Base-by-base conservation (phyloP, 139 green algal species). In the Trebouxia sp. region DNA sequence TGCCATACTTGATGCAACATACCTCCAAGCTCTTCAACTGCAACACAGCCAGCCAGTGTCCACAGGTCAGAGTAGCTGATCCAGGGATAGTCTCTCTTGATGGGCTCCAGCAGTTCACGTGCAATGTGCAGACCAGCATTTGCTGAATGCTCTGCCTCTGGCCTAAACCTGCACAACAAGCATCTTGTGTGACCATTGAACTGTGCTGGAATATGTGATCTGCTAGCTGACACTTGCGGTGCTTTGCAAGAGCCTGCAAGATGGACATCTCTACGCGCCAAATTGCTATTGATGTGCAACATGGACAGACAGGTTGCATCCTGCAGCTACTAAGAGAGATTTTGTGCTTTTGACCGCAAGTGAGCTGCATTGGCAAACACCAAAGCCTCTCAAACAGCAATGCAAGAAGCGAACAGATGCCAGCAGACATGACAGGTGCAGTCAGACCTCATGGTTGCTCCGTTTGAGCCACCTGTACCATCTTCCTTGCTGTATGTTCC, bases 401-500 rank as follows among this genome's bases (percentile, higher is more conserved):
- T n/a, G n/a, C n/a, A n/a, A n/a, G n/a, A n/a, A n/a, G n/a, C n/a
- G n/a, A n/a, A n/a, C n/a, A n/a, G n/a, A n/a, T n/a, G n/a, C 35
- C 43, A 48, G 35, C 35, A 76, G 3, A 47, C 2, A 76, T n/a
- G 32, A 26, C 35, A 5, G 38, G 32, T n/a, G 45, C 35, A 26
- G 35, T 14, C 81, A 35, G 79, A 94, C 84, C 95, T 83, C 92
- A 98, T 98, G 80, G 93, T 97, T 20, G 90, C 94, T 51, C 92
- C 92, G 62, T 95, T 92, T 35, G 79, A 92, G 38, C 95, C 95
- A 26, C 72, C 72, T 3, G 91, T 96, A 58, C 83, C 81, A 32
- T 79, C 86, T 42, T 80, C 85, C 83, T 94, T 94, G 87, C 96
- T 91, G 79, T 96, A 98, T 24, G 93, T 97, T 66, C 95, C 94